Conservation (phyloP, 768 basidiomycete species). For the Psilocybe azurescens region DNA sequence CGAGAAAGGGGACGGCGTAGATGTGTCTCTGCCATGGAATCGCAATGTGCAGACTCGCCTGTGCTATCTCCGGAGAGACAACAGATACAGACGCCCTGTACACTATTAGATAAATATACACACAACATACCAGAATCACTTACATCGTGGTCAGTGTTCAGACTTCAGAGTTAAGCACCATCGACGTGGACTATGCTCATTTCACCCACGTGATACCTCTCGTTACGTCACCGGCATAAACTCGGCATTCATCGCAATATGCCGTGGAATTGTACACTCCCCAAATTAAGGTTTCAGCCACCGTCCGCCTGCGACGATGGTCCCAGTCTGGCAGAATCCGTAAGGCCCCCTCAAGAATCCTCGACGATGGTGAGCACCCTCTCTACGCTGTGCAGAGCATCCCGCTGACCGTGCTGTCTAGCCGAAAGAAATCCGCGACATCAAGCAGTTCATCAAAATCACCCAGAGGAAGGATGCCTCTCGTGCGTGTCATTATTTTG, state of each 20-base stretch:
- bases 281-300: slow-evolving; percentile 43
- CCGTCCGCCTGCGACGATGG: slow-evolving; percentile 15
- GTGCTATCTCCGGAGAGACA: slow-evolving; percentile 68
- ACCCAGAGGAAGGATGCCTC: slow-evolving; percentile 97
- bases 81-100: slow-evolving; percentile 56
- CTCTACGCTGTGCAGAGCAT: neutral
- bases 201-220: slow-evolving; percentile 3
- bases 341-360: slow-evolving; percentile 37
- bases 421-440: slow-evolving; percentile 98
- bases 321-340: slow-evolving; percentile 23
- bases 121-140: neutral
- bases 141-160: neutral
- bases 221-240: neutral
- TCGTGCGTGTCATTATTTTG: slow-evolving; percentile 59
- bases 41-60: slow-evolving; percentile 68
- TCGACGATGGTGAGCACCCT: slow-evolving; percentile 44
- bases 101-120: neutral
- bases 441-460: slow-evolving; percentile 98
- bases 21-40: slow-evolving; percentile 75
- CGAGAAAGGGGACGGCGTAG: slow-evolving; percentile 80
- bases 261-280: slow-evolving; percentile 8
- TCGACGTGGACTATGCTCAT: slow-evolving; percentile 8
- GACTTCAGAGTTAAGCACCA: neutral
- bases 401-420: slow-evolving; percentile 36
- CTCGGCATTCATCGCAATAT: neutral